Percentiles rank a stretch among this genome's conserved stretches.
phyloP scores from a whole-genome alignment of 1,139 yeast species.

The Candida labiduridarum region DNA sequence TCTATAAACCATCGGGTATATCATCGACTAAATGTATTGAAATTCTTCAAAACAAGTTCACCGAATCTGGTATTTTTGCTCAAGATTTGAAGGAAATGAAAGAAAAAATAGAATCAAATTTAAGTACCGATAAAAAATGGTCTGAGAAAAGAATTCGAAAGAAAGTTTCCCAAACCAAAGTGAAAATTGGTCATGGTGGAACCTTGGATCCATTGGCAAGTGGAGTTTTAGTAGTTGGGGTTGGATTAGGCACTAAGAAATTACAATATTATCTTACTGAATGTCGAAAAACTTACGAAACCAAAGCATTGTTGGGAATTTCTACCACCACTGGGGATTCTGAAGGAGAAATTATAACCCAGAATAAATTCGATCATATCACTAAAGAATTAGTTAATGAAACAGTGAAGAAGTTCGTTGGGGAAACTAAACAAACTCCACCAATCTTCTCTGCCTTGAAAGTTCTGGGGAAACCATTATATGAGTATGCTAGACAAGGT shows the following conservation, averaged over 20 bases:
- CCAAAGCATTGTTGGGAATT: slow-evolving; percentile 84
- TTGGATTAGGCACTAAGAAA: slow-evolving; percentile 86
- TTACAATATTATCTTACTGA: slow-evolving; percentile 72
- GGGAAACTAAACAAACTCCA: slow-evolving; percentile 85
- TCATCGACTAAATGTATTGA: slow-evolving; percentile 75
- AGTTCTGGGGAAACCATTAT: slow-evolving; percentile 91
- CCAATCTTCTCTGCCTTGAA: slow-evolving; percentile 94
- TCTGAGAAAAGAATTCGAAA: slow-evolving; percentile 47
- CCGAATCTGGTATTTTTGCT: slow-evolving; percentile 60
- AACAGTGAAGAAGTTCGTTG: slow-evolving; percentile 66
- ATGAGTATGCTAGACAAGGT: slow-evolving; percentile 92
- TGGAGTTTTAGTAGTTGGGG: slow-evolving; percentile 89
- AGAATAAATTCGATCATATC: slow-evolving; percentile 59
- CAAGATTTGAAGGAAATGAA: slow-evolving; percentile 50
- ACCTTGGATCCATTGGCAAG: slow-evolving; percentile 94
- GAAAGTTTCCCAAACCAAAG: slow-evolving; percentile 51
- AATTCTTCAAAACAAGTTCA: slow-evolving; percentile 63
- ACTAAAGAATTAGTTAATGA: slow-evolving; percentile 53
- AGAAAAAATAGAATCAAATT: slow-evolving; percentile 33
- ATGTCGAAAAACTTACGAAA: slow-evolving; percentile 75
- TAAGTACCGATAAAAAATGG: slow-evolving; percentile 51
- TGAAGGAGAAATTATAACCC: slow-evolving; percentile 77
- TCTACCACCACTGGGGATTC: slow-evolving; percentile 94
- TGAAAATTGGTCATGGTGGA: slow-evolving; percentile 98
- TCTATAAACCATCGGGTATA: slow-evolving; percentile 86